These are phyloP conservation scores for Centella asiatica DNA, from an alignment of 129 eudicot species.

Conservation along the genomic window DNA sequence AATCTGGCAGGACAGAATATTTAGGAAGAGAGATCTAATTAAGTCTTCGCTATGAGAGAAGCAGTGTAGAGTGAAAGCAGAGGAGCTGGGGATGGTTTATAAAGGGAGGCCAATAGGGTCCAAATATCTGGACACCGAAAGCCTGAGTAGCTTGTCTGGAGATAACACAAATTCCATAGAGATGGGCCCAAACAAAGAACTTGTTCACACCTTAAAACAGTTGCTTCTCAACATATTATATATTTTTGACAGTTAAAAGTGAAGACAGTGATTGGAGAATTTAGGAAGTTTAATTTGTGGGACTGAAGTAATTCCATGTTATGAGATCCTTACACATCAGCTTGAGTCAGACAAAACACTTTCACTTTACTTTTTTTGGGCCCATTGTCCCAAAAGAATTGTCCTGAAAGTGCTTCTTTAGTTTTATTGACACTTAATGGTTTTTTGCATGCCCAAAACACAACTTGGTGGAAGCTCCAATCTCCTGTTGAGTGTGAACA, in stretches of 20 bases:
- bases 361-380: constrained; percentile 4
- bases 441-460: background rate
- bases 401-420: constrained; percentile 6
- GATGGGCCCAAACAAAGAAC: constrained; percentile 2
- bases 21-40: constrained; percentile 2
- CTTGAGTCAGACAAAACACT: constrained; percentile 5
- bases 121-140: constrained; percentile 59
- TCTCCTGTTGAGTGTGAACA: background rate
- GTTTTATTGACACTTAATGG: constrained; percentile 1
- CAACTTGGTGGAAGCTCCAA: background rate
- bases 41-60: background rate
- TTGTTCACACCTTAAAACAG: constrained; percentile 1
- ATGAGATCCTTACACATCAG: constrained; percentile 3
- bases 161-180: constrained; percentile 7
- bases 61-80: constrained; percentile 25
- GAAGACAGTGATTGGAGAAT: constrained; percentile 5
- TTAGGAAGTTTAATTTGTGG: background rate
- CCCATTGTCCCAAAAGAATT: background rate
- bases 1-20: constrained; percentile 11
- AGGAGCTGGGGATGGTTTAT: constrained; percentile 21
- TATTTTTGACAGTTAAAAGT: background rate
- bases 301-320: background rate
- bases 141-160: constrained; percentile 36
- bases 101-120: constrained; percentile 27
- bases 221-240: background rate